Conservation (phyloP, 2,329 filamentous ascomycete genomes). For the Colletotrichum costaricense region DNA sequence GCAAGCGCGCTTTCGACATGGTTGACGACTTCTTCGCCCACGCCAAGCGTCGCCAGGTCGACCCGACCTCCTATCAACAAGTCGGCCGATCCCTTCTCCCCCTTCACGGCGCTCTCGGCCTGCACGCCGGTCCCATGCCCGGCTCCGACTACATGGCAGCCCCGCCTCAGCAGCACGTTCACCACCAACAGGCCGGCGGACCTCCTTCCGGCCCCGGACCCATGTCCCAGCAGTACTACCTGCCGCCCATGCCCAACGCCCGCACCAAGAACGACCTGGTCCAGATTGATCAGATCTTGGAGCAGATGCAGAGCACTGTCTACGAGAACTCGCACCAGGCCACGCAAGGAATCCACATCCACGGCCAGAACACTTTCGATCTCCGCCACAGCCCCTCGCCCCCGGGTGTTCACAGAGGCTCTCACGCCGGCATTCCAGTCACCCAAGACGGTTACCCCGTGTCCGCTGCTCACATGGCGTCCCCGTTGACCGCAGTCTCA, state of each 20-base stretch:
- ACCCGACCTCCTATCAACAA: conserved; percentile 89
- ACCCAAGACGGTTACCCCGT: conserved; percentile 52
- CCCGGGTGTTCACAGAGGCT: conserved; percentile 53
- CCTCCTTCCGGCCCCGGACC: conserved; percentile 66
- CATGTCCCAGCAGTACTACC: conserved; percentile 83
- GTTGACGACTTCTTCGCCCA: conserved; percentile 95
- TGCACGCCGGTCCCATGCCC: conserved; percentile 63
- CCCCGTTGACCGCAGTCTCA: conserved; percentile 68
- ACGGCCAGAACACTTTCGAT: conserved; percentile 73
- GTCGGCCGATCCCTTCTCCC: conserved; percentile 90
- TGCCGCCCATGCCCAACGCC: conserved; percentile 87
- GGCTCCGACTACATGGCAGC: conserved; percentile 65
- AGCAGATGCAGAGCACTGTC: conserved; percentile 95
- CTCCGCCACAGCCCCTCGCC: conserved; percentile 69
- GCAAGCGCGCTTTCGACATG: conserved; percentile 88
- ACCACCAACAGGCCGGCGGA: conserved; percentile 40
- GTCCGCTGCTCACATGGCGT: conserved; percentile 68
- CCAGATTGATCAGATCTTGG: conserved; percentile 93
- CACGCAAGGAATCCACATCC: conserved; percentile 81
- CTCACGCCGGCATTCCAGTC: conserved; percentile 46
- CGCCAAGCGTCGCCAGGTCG: conserved; percentile 90
- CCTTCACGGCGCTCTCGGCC: conserved; percentile 77
- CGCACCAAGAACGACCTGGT: conserved; percentile 94
- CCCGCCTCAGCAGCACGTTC: conserved; percentile 60
- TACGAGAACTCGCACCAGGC: conserved; percentile 92